Conservation (phyloP, 495 filamentous ascomycete species). For the Penicillium maclennaniae region DNA sequence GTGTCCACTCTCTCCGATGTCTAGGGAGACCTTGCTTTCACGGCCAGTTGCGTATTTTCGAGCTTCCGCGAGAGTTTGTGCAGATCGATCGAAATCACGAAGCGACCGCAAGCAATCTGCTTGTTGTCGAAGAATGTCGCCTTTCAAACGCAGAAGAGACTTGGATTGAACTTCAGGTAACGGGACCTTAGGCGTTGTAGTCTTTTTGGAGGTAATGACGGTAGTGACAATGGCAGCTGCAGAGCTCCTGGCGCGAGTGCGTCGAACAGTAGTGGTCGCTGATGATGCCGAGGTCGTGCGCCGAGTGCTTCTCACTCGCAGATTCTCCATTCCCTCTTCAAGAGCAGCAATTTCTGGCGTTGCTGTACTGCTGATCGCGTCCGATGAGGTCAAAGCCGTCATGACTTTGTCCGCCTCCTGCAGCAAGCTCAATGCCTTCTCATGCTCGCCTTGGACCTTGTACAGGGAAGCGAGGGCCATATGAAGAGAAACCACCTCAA, state of each 20-base stretch:
- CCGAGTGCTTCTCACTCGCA: conserved; percentile 33
- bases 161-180: conserved; percentile 47
- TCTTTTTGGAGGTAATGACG: conserved; percentile 25
- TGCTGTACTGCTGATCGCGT: conserved; percentile 13
- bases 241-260: conserved; percentile 35
- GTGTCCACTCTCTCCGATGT: conserved; percentile 47
- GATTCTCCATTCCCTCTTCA: conserved; percentile 39
- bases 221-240: conserved; percentile 23
- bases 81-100: conserved; percentile 39
- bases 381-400: conserved; percentile 21
- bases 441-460: conserved; percentile 37
- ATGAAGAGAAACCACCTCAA: conserved; percentile 46
- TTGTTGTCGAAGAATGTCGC: conserved; percentile 61
- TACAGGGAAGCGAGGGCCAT: conserved; percentile 44
- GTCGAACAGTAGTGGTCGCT: conserved; percentile 19
- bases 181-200: conserved; percentile 22
- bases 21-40: conserved; percentile 38
- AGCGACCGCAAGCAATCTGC: conserved; percentile 46
- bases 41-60: conserved; percentile 33
- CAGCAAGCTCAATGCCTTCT: conserved; percentile 47
- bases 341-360: conserved; percentile 22
- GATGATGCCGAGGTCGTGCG: conserved; percentile 19
- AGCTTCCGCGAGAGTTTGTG: conserved; percentile 29
- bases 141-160: conserved; percentile 54
- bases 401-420: conserved; percentile 41